These are phyloP conservation scores for Endocladia muricata DNA, from an alignment of 31 red algal species.

Conservation along the genomic window DNA sequence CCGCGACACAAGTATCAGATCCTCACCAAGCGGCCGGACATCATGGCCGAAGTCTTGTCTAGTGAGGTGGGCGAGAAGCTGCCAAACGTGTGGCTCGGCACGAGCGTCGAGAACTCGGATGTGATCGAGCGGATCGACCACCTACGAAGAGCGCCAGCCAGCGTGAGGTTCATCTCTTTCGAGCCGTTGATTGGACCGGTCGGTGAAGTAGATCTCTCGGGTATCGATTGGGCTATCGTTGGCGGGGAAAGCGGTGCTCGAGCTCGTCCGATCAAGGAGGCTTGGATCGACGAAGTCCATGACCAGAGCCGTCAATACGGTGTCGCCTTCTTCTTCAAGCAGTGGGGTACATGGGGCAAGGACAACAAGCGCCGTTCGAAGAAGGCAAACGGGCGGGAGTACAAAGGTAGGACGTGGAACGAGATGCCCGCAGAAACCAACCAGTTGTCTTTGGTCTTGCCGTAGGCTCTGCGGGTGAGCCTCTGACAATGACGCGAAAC, in stretches of 20 bases:
- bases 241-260: background rate
- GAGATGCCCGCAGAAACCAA: too few relatives aligned
- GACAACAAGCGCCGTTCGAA: background rate
- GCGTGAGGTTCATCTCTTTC: slow-evolving; percentile 2
- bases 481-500: too few relatives aligned
- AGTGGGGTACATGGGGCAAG: slow-evolving; percentile 6
- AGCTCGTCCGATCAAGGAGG: background rate
- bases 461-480: too few relatives aligned
- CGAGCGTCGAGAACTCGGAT: background rate
- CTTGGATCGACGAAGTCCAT: background rate
- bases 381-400: too few relatives aligned
- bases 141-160: background rate
- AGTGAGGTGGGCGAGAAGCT: too few relatives aligned
- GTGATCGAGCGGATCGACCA: background rate
- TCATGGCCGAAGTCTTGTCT: background rate
- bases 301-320: background rate
- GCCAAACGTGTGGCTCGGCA: slow-evolving; percentile 3
- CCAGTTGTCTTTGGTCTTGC: too few relatives aligned
- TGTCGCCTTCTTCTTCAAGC: slow-evolving; percentile 5
- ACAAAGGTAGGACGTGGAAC: too few relatives aligned
- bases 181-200: background rate
- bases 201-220: background rate
- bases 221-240: slow-evolving; percentile 11
- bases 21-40: slow-evolving; percentile 2
- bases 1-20: background rate